Base-by-base conservation (phyloP, 2,329 filamentous ascomycete genomes). In the Ceratocystiopsis sp. region DNA sequence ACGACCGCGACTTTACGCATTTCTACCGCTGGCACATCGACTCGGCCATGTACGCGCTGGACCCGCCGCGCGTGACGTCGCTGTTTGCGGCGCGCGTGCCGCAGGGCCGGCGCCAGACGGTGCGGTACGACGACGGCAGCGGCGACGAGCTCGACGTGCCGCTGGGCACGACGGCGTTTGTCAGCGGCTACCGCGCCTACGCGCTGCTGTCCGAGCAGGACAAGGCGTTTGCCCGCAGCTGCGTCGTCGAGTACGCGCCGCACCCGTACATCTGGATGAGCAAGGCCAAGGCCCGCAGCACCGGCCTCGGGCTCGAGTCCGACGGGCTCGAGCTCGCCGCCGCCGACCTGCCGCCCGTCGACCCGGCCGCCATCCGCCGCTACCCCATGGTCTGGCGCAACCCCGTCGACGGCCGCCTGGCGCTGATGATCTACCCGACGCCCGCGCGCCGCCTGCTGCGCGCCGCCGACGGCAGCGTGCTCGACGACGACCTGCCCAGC, bases 211-310 rank as follows among this genome's bases (percentile, higher is more conserved):
- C 71, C 4, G 66, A 72, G 0, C 66, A 69, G 34, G 78, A 85
- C 52, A 71, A 82, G 56, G 67, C 69, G 35, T 81, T 85, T 50
- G 80, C 68, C 2, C 69, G 73, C 35, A 71, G 66, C 3, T 78
- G 78, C 21, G 71, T 65, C 42, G 69, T 84, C 34, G 79, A 86
- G 58, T 86, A 87, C 54, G 80, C 80, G 0, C 69, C 82, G 2
- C 82, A 87, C 51, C 82, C 82, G 5, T 87, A 86, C 57, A 74
- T 86, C 47, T 87, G 82, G 82, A 87, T 87, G 78, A 75, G 69
- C 45, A 57, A 64, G 21, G 78, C 80, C 29, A 74, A 71, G 51
- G 77, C 78, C 19, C 73, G 72, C 14, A 65, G 78, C 7, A 73
- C 76, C 41, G 82, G 82, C 0, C 69, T 87, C 0, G 82, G 82